Evolutionary conservation across 257 asterid genomes (phyloP).

Genomic region (Dorcoceras hygrometricum): DNA sequence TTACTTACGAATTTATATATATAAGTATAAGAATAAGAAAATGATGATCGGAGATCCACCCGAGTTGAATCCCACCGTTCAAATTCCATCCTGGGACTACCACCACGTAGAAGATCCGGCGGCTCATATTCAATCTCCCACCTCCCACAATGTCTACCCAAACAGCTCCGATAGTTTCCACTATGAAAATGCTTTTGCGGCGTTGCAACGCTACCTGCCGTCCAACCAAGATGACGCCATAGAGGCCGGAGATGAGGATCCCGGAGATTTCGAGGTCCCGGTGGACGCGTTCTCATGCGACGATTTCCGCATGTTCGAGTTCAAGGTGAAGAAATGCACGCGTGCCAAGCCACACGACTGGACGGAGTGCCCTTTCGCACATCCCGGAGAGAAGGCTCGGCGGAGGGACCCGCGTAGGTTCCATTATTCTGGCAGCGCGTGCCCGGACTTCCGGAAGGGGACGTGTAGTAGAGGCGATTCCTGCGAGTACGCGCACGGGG

Average conservation of each 20-base stretch:
- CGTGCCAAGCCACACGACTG: conserved; percentile 85
- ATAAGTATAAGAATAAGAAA: conserved; percentile 30
- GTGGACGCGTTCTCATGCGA: conserved; percentile 81
- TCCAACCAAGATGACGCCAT: conserved; percentile 46
- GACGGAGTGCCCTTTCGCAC: conserved; percentile 92
- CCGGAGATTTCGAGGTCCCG: conserved; percentile 58
- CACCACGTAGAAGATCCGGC: conserved; percentile 40
- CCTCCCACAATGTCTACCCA: conserved; percentile 20
- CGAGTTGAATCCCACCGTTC: conserved; percentile 65
- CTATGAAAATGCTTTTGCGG: conserved; percentile 39
- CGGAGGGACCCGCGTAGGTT: conserved; percentile 75
- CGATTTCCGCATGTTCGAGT: conserved; percentile 80
- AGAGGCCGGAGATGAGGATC: conserved; percentile 13
- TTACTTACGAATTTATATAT: background rate
- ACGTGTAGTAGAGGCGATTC: conserved; percentile 66
- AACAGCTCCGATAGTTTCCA: conserved; percentile 26
- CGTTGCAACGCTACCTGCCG: conserved; percentile 73
- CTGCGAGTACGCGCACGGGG: conserved; percentile 93
- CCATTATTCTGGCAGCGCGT: conserved; percentile 67
- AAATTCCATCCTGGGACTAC: conserved; percentile 61
- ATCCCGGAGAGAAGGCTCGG: conserved; percentile 93
- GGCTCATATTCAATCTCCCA: conserved; percentile 45
- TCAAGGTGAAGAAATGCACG: conserved; percentile 68
- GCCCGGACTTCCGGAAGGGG: conserved; percentile 76
- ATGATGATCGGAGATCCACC: conserved; percentile 42